Percentiles rank a stretch among this genome's conserved stretches.
These are phyloP conservation scores for Epichloe baconii DNA, from an alignment of 2,329 filamentous ascomycete genomes.

Conservation along the genomic window DNA sequence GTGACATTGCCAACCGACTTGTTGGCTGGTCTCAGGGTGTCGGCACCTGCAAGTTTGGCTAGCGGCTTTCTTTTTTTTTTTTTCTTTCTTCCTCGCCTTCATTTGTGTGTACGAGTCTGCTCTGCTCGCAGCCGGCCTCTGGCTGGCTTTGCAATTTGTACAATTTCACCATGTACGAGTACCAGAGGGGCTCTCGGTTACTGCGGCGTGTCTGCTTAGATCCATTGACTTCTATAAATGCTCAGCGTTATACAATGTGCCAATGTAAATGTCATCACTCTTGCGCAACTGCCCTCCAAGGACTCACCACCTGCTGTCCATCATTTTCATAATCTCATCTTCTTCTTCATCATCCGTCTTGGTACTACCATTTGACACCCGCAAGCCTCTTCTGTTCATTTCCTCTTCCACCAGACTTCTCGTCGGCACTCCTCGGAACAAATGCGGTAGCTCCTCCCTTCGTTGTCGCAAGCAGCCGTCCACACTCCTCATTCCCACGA, in stretches of 20 bases:
- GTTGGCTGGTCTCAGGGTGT: constrained; percentile 1
- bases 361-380: constrained; percentile 17
- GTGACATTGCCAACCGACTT: constrained; percentile 28
- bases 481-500: constrained; percentile 72
- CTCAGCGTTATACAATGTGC: too few species aligned
- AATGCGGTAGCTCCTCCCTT: constrained; percentile 38
- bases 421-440: constrained; percentile 40
- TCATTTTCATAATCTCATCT: constrained; percentile 28
- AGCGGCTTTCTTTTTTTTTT: not conserved
- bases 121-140: too few species aligned
- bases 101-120: too few species aligned
- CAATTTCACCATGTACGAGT: too few species aligned
- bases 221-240: too few species aligned
- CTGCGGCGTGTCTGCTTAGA: too few species aligned
- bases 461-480: constrained; percentile 54
- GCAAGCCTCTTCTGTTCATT: constrained; percentile 38
- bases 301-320: constrained; percentile 18
- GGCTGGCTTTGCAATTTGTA: too few species aligned
- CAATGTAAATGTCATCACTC: too few species aligned
- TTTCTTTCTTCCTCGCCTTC: not conserved
- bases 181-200: too few species aligned
- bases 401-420: constrained; percentile 45
- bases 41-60: not conserved
- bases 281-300: too few species aligned
- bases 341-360: constrained; percentile 26